Evolutionary conservation across 495 filamentous ascomycete genomes (phyloP), one percentile per base, ranked within the genome.

Genomic region (Penicillium pulvis): DNA sequence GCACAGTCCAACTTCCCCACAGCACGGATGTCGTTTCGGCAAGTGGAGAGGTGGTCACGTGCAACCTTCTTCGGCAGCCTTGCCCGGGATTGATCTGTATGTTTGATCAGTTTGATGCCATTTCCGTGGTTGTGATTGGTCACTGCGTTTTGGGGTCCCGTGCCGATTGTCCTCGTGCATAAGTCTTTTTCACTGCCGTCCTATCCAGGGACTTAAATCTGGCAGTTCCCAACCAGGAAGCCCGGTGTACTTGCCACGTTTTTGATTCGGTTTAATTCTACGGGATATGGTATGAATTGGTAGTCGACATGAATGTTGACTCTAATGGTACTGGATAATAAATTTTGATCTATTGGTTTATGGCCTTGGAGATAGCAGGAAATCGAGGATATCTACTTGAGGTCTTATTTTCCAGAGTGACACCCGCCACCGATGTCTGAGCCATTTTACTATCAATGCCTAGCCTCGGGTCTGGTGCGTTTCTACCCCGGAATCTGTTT

Each of bases 41-140:
- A 55, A 43, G 51, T 53, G 36, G 53, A 68, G 68, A 43, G 53
- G 1, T 0, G 35, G 0, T 3, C 72, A 74, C 71, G 72, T 74
- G 72, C 68, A 42, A 10, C 1, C 6, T 6, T 0, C 23, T 30
- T 69, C 73, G 68, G 71, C 65, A 72, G 57, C 42, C 53, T 51
- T 53, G 58, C 33, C 62, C 72, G 70, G 70, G 70, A 71, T 62
- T 68, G 6, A 14, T 12, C 9, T 11, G 0, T 36, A 10, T 28
- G 9, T 36, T 35, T 36, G 12, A 36, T 36, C 10, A 12, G 12
- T 36, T 36, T 36, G 33, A 36, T 36, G 4, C 28, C 12, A 9
- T 50, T 23, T 2, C 28, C 47, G 28, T 33, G 20, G 2, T 35
- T 51, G 2, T 36, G 3, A 51, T 51, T 51, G 48, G 48, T 35